Percentiles rank a stretch among this genome's conserved stretches.
Conservation (phyloP, 306 rosid species). For the Fragaria vesca region DNA sequence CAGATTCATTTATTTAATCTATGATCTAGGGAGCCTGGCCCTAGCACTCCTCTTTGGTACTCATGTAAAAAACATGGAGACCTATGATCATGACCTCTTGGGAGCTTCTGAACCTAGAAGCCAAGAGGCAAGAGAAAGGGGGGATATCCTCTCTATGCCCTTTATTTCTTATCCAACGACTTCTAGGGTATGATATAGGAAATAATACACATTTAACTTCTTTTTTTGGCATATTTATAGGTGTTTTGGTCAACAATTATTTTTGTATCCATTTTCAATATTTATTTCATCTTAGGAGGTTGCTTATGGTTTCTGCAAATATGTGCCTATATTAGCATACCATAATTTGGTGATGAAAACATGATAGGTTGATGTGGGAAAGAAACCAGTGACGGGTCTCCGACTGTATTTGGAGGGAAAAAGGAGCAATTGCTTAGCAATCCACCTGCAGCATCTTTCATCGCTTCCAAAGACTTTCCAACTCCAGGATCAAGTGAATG, state of each 20-base stretch:
- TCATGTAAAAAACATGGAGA: background rate
- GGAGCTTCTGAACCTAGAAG: background rate
- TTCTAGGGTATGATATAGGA: background rate
- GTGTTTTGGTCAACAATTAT: background rate
- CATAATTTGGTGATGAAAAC: constrained; percentile 5
- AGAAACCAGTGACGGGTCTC: constrained; percentile 85
- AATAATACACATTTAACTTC: background rate
- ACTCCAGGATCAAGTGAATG: constrained; percentile 41
- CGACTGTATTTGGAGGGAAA: constrained; percentile 82
- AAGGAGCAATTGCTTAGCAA: constrained; percentile 71
- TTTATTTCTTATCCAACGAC: background rate
- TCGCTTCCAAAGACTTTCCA: constrained; percentile 66
- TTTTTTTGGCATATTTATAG: background rate
- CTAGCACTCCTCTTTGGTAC: background rate
- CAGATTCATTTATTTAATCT: background rate
- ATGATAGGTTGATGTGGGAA: constrained; percentile 69
- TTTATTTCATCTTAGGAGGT: background rate
- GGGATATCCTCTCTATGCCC: background rate
- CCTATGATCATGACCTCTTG: background rate
- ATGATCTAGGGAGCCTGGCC: background rate
- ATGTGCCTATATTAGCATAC: background rate
- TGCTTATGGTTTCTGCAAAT: background rate
- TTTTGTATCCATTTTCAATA: background rate
- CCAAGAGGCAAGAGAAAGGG: background rate
- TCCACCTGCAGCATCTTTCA: constrained; percentile 91